phyloP scores from a whole-genome alignment of 106 monocot species.

The Dendrobium huoshanense region DNA sequence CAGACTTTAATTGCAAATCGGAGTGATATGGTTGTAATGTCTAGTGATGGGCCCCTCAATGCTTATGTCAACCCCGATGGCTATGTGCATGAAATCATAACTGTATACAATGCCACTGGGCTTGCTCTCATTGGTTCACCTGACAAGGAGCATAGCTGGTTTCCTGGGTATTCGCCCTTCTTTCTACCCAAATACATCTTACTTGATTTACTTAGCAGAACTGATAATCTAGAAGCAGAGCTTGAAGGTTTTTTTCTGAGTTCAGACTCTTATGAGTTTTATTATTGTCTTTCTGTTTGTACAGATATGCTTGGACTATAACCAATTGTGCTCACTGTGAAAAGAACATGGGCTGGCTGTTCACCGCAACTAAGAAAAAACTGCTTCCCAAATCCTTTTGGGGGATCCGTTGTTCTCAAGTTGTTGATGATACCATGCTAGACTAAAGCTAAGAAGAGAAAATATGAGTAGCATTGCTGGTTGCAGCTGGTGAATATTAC shows the following conservation, averaged over 20 bases:
- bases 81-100: constrained; percentile 82
- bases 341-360: constrained; percentile 79
- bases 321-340: constrained; percentile 57
- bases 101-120: constrained; percentile 57
- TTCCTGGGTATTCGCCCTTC: constrained; percentile 75
- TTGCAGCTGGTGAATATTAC: too few relatives aligned
- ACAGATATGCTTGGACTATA: constrained; percentile 93
- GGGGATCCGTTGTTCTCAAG: constrained; percentile 82
- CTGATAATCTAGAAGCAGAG: neutral
- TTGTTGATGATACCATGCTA: constrained; percentile 48
- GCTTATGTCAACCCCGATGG: constrained; percentile 91
- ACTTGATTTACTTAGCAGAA: too few relatives aligned
- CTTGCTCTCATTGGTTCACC: constrained; percentile 52
- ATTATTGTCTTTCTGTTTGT: neutral
- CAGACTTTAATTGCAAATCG: constrained; percentile 83
- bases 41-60: constrained; percentile 88
- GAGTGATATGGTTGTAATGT: constrained; percentile 97
- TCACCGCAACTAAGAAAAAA: constrained; percentile 57
- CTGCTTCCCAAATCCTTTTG: constrained; percentile 73
- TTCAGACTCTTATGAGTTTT: too few relatives aligned
- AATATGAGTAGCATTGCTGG: neutral
- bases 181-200: neutral
- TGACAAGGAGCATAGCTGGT: constrained; percentile 87
- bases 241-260: neutral
- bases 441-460: neutral